Conservation (phyloP, 306 rosid species). For the Dryas alaskensis region DNA sequence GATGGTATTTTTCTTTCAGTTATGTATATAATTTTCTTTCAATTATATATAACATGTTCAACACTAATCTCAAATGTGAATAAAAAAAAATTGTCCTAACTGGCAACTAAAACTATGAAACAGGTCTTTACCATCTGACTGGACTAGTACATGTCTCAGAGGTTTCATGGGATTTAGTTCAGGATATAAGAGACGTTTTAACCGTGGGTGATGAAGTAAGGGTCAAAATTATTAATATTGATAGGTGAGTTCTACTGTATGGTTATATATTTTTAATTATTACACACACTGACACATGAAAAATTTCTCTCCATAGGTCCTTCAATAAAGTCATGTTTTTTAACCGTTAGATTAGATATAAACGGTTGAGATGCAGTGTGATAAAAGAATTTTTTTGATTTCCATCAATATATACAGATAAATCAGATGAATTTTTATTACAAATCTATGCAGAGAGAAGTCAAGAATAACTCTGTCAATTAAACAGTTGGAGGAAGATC, state of each 20-base stretch:
- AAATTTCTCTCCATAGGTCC: background rate
- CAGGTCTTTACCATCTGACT: slow-evolving; percentile 85
- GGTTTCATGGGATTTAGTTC: slow-evolving; percentile 95
- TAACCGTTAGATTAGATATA: background rate
- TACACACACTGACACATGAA: background rate
- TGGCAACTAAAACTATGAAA: slow-evolving; percentile 45
- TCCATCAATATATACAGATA: background rate
- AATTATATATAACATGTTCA: background rate
- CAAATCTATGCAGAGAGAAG: slow-evolving; percentile 38
- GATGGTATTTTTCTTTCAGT: slow-evolving; percentile 54
- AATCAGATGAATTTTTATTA: slow-evolving; percentile 6
- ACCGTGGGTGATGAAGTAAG: slow-evolving; percentile 59
- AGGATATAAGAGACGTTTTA: slow-evolving; percentile 77
- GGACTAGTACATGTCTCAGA: slow-evolving; percentile 90
- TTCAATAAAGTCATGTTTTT: background rate
- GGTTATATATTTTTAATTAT: background rate
- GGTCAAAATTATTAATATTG: slow-evolving; percentile 63
- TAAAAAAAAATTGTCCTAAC: slow-evolving; percentile 16
- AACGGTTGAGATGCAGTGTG: background rate
- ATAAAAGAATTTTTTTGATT: background rate
- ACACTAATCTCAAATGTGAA: slow-evolving; percentile 7
- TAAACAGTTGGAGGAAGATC: slow-evolving; percentile 92
- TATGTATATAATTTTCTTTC: background rate
- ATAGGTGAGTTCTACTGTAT: slow-evolving; percentile 45
- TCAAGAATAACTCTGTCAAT: slow-evolving; percentile 60